Conservation (phyloP, 1,139 yeast genomes). For the Pneumocystis canis region DNA sequence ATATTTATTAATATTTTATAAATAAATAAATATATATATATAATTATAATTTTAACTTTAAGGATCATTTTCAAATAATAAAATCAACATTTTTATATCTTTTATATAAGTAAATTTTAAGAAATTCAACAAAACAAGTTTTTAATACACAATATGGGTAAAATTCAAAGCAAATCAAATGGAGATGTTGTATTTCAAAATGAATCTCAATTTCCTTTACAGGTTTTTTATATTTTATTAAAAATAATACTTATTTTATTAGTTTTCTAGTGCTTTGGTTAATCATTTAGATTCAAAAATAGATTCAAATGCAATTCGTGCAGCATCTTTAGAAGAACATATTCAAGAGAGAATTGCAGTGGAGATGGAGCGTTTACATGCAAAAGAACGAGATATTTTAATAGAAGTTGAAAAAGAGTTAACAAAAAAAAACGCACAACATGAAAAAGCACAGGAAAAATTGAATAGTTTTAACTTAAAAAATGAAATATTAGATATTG, state of each 20-base stretch:
- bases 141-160: neutral
- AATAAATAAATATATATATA: too few relatives aligned
- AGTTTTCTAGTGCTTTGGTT: neutral
- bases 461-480: conserved; percentile 11
- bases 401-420: conserved; percentile 35
- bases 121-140: neutral
- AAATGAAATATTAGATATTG: conserved; percentile 33
- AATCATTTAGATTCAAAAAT: neutral
- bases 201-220: neutral
- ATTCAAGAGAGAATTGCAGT: conserved; percentile 63
- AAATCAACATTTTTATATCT: too few relatives aligned
- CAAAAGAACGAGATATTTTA: conserved; percentile 43
- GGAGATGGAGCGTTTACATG: conserved; percentile 48
- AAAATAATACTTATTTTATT: neutral
- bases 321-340: conserved; percentile 62
- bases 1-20: too few relatives aligned
- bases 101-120: too few relatives aligned
- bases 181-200: neutral
- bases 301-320: conserved; percentile 36
- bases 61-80: too few relatives aligned
- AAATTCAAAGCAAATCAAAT: neutral
- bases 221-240: neutral
- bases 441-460: conserved; percentile 24
- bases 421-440: conserved; percentile 23
- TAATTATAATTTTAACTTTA: too few relatives aligned